Percentiles rank a stretch among this genome's conserved stretches.
phyloP scores from a whole-genome alignment of 805 yeast species.

The Tetrapisispora nanseiensis region DNA sequence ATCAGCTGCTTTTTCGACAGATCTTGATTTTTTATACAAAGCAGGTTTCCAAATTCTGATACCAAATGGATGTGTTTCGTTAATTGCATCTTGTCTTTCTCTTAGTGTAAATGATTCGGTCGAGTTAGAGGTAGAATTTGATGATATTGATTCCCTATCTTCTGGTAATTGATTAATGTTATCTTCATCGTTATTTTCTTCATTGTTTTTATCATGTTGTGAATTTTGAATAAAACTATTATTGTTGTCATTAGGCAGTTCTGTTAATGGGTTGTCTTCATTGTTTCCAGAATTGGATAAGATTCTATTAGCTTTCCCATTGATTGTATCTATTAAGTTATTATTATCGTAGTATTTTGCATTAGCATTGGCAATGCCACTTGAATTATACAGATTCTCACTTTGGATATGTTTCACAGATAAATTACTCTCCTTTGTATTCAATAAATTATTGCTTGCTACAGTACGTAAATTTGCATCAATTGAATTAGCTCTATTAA shows the following conservation, averaged over 20 bases:
- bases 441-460: background rate
- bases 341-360: background rate
- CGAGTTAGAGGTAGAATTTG: conserved; percentile 32
- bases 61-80: conserved; percentile 95
- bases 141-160: background rate
- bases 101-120: conserved; percentile 78
- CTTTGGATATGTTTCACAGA: background rate
- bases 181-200: background rate
- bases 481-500: too few relatives aligned
- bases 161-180: background rate
- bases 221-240: background rate
- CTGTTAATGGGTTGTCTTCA: background rate
- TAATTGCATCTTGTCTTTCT: conserved; percentile 93
- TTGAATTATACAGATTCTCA: background rate
- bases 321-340: background rate
- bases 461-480: background rate
- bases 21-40: conserved; percentile 80
- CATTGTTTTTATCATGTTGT: background rate
- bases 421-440: conserved; percentile 2
- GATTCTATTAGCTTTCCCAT: background rate
- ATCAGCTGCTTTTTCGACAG: conserved; percentile 85
- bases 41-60: conserved; percentile 99
- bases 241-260: background rate
- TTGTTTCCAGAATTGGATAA: background rate
- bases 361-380: background rate